Percentiles rank a stretch among this genome's conserved stretches.
These are phyloP conservation scores for Mytilinidion resinicola DNA, from an alignment of 495 filamentous ascomycete species.

Conservation along the genomic window DNA sequence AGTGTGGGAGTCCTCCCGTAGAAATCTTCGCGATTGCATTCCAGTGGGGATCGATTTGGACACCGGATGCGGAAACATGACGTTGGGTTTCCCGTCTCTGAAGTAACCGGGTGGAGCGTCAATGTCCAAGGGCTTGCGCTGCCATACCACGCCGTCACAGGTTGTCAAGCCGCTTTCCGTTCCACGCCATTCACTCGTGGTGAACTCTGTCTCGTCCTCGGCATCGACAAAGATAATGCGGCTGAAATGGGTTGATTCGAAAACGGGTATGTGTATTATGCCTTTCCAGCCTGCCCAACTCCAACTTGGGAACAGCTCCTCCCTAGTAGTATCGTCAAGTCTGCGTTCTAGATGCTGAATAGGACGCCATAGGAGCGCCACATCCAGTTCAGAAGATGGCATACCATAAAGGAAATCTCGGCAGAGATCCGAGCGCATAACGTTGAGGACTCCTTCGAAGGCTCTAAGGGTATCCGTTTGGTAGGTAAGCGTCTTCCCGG, in stretches of 20 bases:
- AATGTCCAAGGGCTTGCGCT: not conserved
- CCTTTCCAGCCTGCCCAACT: not conserved
- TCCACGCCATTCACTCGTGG: not conserved
- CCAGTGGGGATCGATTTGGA: not conserved
- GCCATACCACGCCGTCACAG: not conserved
- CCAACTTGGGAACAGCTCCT: not conserved
- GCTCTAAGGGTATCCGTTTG: not conserved
- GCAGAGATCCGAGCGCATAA: not conserved
- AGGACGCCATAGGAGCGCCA: not conserved
- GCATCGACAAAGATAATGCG: not conserved
- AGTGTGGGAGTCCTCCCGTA: not conserved
- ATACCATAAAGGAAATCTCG: not conserved
- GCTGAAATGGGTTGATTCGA: not conserved
- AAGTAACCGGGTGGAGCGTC: not conserved
- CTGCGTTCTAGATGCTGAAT: not conserved
- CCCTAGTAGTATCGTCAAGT: not conserved
- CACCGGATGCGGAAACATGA: not conserved
- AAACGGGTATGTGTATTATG: not conserved
- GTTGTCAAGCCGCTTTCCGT: not conserved
- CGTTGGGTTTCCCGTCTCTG: not conserved
- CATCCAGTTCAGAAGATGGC: not conserved
- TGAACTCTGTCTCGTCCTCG: not conserved
- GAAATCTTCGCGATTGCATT: not conserved
- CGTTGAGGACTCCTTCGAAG: not conserved
- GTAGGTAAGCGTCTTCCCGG: not conserved